Percentiles rank a stretch among this genome's conserved stretches.
These are phyloP conservation scores for Cronartium quercuum DNA, from an alignment of 1,284 basidiomycete species.

Conservation along the genomic window DNA sequence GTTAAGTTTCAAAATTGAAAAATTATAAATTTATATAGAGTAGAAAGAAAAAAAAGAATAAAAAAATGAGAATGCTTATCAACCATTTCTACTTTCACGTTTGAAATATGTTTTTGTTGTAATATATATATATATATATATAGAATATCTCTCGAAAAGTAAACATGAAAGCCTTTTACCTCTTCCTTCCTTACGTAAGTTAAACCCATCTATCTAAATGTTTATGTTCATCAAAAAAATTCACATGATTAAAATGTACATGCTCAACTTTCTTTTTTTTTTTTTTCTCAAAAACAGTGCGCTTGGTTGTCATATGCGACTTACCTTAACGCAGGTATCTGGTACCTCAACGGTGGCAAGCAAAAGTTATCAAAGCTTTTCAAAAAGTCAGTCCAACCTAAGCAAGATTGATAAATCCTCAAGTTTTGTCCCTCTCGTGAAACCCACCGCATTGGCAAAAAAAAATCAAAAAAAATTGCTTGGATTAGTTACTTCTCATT, in stretches of 20 bases:
- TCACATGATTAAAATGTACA: background rate
- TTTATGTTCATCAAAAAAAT: background rate
- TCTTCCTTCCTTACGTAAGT: conserved; percentile 34
- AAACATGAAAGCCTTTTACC: conserved; percentile 38
- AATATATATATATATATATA: background rate
- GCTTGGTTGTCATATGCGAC: conserved; percentile 46
- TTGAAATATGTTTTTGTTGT: background rate
- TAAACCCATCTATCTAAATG: background rate
- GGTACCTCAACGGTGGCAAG: conserved; percentile 41
- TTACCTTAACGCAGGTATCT: conserved; percentile 46
- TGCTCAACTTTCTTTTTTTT: background rate
- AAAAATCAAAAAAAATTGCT: no score
- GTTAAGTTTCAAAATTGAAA: conserved; percentile 16
- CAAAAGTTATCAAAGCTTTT: background rate
- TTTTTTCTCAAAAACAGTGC: conserved; percentile 4
- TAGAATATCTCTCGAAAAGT: conserved; percentile 42
- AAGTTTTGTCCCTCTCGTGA: no score
- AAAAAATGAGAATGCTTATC: no score
- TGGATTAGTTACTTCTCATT: no score
- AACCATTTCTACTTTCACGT: no score
- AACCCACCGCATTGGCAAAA: no score
- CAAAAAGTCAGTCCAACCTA: no score
- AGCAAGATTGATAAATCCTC: no score
- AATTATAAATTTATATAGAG: no score
- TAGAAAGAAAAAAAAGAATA: no score